Percentiles rank a stretch among this genome's conserved stretches.
Conservation (phyloP, 352 stramenopile species). For the Phytophthora brassicae region DNA sequence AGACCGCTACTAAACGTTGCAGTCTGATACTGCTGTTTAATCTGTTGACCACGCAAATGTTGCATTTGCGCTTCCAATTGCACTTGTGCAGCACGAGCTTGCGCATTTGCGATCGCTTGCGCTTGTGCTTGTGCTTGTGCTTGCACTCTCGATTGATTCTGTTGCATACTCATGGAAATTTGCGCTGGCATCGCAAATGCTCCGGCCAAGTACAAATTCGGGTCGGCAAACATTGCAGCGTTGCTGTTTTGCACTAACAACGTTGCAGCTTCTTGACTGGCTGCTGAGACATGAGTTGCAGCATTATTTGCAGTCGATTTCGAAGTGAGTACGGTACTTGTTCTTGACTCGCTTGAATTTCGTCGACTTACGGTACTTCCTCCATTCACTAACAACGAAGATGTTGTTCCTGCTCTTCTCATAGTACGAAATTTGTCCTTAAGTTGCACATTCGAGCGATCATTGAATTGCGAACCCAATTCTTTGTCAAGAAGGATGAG, state of each 20-base stretch:
- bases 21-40: conserved; percentile 68
- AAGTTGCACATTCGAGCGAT: conserved; percentile 80
- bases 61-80: conserved; percentile 55
- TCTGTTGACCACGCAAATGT: conserved; percentile 42
- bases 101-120: conserved; percentile 51
- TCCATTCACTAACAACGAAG: conserved; percentile 37
- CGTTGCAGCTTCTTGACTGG: conserved; percentile 53
- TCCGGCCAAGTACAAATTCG: conserved; percentile 66
- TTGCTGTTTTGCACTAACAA: conserved; percentile 59
- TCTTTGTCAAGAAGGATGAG: conserved; percentile 84
- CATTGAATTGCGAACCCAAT: conserved; percentile 76
- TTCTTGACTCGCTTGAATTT: too few relatives aligned
- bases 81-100: conserved; percentile 43
- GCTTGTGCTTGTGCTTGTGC: conserved; percentile 38
- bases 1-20: conserved; percentile 52
- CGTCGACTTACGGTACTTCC: conserved; percentile 49
- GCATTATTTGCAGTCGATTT: too few relatives aligned
- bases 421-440: conserved; percentile 88
- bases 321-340: too few relatives aligned
- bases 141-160: conserved; percentile 44
- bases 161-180: too few relatives aligned
- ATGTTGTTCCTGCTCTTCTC: conserved; percentile 54
- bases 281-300: conserved; percentile 18
- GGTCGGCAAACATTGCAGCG: conserved; percentile 58
- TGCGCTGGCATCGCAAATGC: conserved; percentile 55